These are phyloP conservation scores for Gaertneriomyces semiglobifer DNA, from an alignment of 192 early-diverging fungal genomes.

Conservation along the genomic window DNA sequence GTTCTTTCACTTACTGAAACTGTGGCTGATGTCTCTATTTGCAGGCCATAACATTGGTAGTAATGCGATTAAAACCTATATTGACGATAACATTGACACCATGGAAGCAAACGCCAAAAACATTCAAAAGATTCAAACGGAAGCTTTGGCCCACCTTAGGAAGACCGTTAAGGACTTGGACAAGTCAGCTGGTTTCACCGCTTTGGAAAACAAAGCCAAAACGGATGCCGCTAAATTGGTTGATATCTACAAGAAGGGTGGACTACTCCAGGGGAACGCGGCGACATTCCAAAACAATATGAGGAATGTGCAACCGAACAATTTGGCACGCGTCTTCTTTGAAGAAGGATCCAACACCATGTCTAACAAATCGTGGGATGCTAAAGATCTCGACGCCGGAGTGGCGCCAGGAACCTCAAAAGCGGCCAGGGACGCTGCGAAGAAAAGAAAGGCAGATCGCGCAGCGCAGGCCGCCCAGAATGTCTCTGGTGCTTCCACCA, in stretches of 20 bases:
- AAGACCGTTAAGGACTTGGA: background rate
- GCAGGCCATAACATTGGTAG: background rate
- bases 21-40: too few relatives aligned
- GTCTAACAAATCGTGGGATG: background rate
- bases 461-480: background rate
- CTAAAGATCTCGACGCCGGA: background rate
- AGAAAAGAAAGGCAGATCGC: background rate
- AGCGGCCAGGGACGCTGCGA: background rate
- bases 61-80: background rate
- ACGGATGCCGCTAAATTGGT: background rate
- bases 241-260: background rate
- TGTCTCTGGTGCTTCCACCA: too few relatives aligned
- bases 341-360: background rate
- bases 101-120: background rate
- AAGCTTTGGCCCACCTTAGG: background rate
- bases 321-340: background rate
- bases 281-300: background rate
- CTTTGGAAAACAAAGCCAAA: background rate
- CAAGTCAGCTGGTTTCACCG: background rate
- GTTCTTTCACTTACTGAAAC: too few relatives aligned
- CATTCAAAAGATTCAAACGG: background rate
- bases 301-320: background rate
- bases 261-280: background rate
- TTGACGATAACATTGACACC: background rate
- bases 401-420: background rate